Evolutionary conservation across 352 stramenopile species (phyloP), one percentile per base, ranked within the genome.

Genomic region (Thalassiosira exigua): DNA sequence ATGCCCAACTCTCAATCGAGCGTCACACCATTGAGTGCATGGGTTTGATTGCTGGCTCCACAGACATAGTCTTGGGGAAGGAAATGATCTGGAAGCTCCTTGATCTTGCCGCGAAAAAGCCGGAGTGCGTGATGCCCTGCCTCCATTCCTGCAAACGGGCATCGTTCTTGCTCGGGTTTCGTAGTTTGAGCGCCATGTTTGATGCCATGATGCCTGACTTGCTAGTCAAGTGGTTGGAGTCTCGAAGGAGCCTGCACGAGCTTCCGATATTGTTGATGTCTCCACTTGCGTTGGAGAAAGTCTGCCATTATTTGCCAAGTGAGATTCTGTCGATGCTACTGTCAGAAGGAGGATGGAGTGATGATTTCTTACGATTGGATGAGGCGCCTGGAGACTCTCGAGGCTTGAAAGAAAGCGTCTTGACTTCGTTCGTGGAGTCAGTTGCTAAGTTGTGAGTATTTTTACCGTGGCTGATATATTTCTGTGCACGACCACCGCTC

Each of bases 31-130:
- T 86, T 46, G 32, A 84, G 33, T 84, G 62, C 50, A 76, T 85
- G 39, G 81, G 77, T 21, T 57, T 88, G 24, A 86, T 88, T n/a
- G 78, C 73, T 46, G 81, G 75, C 11, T 73, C 72, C n/a, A 73
- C 67, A 69, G 81, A 88, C 62, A 19, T 50, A 73, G 11, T 21
- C 50, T 30, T 82, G 59, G 58, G 30, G 14, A 77, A 56, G 46
- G 68, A 84, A 39, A 79, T 81, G 61, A 75, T 88, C 52, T 83
- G 77, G 76, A 78, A 74, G 48, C 66, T 88, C 3, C 51, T 88
- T n/a, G 64, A 84, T 78, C 26, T 88, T 17, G 48, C 77, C 46
- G 30, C 33, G 2, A 60, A 24, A 57, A 58, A 61, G 14, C 81
- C 81, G 12, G 2, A 30, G 12, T 39, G 81, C 44, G 44, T 69